These are phyloP conservation scores for Wickerhamomyces sp. DNA, from an alignment of 1,139 yeast genomes.

Conservation along the genomic window DNA sequence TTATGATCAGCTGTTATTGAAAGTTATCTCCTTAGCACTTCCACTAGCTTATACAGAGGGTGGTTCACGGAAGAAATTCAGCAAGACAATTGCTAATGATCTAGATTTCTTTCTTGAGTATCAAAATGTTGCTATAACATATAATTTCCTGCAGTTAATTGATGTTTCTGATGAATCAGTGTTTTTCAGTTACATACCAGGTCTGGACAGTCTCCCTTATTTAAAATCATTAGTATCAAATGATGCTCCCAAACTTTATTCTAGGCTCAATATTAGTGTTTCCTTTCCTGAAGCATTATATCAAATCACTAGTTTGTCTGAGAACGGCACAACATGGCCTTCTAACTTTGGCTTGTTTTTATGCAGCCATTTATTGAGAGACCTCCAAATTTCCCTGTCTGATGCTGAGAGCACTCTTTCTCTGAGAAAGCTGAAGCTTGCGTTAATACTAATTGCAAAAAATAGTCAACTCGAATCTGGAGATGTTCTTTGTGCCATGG, in stretches of 20 bases:
- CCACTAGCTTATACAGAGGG: slow-evolving; percentile 43
- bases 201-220: neutral
- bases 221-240: slow-evolving; percentile 5
- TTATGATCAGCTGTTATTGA: slow-evolving; percentile 27
- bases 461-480: slow-evolving; percentile 9
- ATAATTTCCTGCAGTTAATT: slow-evolving; percentile 33
- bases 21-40: slow-evolving; percentile 33
- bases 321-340: slow-evolving; percentile 35
- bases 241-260: slow-evolving; percentile 14
- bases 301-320: slow-evolving; percentile 21
- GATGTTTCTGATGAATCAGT: slow-evolving; percentile 35
- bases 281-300: slow-evolving; percentile 29
- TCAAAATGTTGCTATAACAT: slow-evolving; percentile 30
- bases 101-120: slow-evolving; percentile 20
- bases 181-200: slow-evolving; percentile 21
- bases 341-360: slow-evolving; percentile 35
- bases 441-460: slow-evolving; percentile 30
- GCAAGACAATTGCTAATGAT: slow-evolving; percentile 21
- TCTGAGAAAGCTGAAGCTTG: slow-evolving; percentile 38
- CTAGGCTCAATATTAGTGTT: slow-evolving; percentile 22
- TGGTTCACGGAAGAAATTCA: slow-evolving; percentile 39
- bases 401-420: slow-evolving; percentile 24
- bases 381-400: slow-evolving; percentile 25
- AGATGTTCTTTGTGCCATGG: slow-evolving; percentile 24
- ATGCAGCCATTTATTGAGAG: slow-evolving; percentile 30